Evolutionary conservation across 495 filamentous ascomycete species (phyloP), one percentile per base, ranked within the genome.

Genomic region (Massariosphaeria phaeospora): DNA sequence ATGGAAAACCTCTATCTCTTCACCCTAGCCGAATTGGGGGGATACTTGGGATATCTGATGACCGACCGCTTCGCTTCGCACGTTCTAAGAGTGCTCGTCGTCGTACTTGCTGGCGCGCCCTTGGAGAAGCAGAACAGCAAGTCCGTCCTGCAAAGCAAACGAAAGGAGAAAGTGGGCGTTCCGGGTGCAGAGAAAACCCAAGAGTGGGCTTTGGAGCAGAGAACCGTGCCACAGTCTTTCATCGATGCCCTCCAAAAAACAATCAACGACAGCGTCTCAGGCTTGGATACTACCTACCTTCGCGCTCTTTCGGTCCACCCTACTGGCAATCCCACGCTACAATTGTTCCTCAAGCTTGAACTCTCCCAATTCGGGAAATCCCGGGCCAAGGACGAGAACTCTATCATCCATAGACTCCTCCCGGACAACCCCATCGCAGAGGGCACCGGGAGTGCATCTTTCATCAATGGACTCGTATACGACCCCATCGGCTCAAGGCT

Each of bases 21-120:
- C 54, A 85, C 88, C 13, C 72, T 96, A 20, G 80, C 87, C 50
- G 93, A 97, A 69, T 67, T 98, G 52, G 82, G 94, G 66, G 84
- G 82, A 12, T 84, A 89, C 48, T 76, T 96, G 55, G 83, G 84
- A n/a, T 90, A 81, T 60, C 72, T 97, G 5, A 76, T 97, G 66
- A 88, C 88, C 0, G 87, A 97, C 61, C 75, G 79, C 40, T 97
- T 91, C 66, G 93, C 89, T 9, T 98, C 93, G 9, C 93, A 98
- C 68, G 85, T 85, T 0, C 76, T 98, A 20, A 79, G 93, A 48
- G 85, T 95, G 0, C 73, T 98, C 2, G 75, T 98, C 2, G 68
- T 96, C 0, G 81, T 97, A 1, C 77, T 98, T 23, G 86, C 91
- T 0, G 93, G 94, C 9, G 78, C 85, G 57, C 83, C 91, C 0